Conservation (phyloP, 1,284 basidiomycete species). For the Clitocybe nebularis region DNA sequence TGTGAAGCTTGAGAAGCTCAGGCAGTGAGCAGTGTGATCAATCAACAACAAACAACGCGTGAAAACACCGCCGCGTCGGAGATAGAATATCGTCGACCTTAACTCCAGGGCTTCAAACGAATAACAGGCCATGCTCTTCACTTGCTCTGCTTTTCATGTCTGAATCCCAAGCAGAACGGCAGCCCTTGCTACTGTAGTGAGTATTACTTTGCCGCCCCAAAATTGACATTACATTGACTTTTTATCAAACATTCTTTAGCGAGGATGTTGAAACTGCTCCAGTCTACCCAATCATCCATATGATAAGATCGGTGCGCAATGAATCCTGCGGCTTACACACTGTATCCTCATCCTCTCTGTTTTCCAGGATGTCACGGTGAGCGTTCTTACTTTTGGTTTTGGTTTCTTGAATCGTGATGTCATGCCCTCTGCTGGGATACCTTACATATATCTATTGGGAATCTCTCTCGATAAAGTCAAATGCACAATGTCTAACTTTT, state of each 20-base stretch:
- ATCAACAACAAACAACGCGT: constrained; percentile 16
- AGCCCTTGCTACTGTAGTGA: constrained; percentile 31
- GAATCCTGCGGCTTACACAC: background rate
- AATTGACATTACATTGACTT: too few species aligned
- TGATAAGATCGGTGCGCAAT: constrained; percentile 52
- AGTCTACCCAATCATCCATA: constrained; percentile 73
- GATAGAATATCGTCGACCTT: constrained; percentile 7
- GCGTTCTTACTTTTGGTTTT: constrained; percentile 10
- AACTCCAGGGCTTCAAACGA: background rate
- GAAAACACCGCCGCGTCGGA: too few species aligned
- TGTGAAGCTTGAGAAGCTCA: too few species aligned
- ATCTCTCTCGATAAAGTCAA: too few species aligned
- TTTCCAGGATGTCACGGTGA: constrained; percentile 56
- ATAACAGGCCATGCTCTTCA: constrained; percentile 7
- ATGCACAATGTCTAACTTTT: too few species aligned
- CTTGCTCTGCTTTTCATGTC: constrained; percentile 19
- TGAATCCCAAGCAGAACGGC: constrained; percentile 30
- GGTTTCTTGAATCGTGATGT: constrained; percentile 10
- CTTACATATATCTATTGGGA: too few species aligned
- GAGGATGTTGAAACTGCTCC: constrained; percentile 48
- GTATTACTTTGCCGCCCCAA: constrained; percentile 11
- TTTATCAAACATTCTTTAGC: too few species aligned
- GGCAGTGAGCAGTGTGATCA: too few species aligned
- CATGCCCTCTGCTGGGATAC: too few species aligned
- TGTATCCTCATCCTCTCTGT: constrained; percentile 1